A percentile compares a stretch with the other conserved stretches of the same genome.
Evolutionary conservation across 495 filamentous ascomycete genomes (phyloP).

Genomic region (Entonaema liquescens): DNA sequence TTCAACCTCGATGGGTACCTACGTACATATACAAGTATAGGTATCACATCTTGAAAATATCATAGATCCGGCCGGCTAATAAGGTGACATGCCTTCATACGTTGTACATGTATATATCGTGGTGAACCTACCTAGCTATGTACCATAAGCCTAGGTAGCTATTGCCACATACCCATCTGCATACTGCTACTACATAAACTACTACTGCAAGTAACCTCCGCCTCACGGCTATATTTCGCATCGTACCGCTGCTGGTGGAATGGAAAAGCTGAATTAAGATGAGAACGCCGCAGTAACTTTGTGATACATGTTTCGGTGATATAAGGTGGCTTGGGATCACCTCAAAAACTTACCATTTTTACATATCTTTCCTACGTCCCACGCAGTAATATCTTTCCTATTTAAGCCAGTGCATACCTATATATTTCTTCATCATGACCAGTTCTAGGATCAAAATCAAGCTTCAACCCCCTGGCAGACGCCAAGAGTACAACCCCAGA

Average conservation of each 20-base stretch:
- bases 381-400: background rate
- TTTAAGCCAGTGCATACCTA: background rate
- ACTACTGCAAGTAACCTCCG: slow-evolving; percentile 34
- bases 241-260: slow-evolving; percentile 15
- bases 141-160: background rate
- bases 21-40: background rate
- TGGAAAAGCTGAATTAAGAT: slow-evolving; percentile 1
- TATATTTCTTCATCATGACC: slow-evolving; percentile 22
- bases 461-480: slow-evolving; percentile 21
- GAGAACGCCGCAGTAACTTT: background rate
- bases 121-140: background rate
- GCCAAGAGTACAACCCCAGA: slow-evolving; percentile 11
- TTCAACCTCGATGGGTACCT: background rate
- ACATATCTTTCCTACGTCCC: too few relatives aligned
- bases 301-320: background rate
- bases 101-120: background rate
- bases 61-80: background rate
- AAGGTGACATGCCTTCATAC: background rate
- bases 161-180: too few relatives aligned
- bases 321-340: background rate
- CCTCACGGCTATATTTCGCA: slow-evolving; percentile 31
- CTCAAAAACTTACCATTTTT: background rate
- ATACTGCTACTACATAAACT: slow-evolving; percentile 13
- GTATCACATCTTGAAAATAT: background rate
- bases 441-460: slow-evolving; percentile 28